Evolutionary conservation across 2,329 filamentous ascomycete species (phyloP).

Genomic region (Plectosphaerella sp.): DNA sequence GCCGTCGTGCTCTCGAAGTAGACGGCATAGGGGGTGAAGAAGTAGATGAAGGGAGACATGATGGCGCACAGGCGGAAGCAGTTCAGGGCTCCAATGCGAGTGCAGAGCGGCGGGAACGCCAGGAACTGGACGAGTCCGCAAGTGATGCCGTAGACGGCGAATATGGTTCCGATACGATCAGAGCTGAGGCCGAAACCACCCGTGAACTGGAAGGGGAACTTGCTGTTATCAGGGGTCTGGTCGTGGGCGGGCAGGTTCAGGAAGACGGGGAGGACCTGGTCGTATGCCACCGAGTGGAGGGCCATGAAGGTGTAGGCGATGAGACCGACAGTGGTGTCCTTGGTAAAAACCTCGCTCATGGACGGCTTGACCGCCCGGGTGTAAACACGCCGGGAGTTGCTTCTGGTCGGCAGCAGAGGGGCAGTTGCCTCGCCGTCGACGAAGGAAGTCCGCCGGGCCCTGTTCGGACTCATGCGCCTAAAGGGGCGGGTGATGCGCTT

Average conservation of each 20-base stretch:
- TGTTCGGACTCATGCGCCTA: conserved; percentile 16
- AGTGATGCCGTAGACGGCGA: conserved; percentile 74
- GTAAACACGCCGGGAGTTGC: conserved; percentile 6
- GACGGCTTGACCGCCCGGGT: conserved; percentile 20
- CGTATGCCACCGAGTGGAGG: conserved; percentile 77
- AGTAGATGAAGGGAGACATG: conserved; percentile 69
- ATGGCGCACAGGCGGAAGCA: conserved; percentile 66
- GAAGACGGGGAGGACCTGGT: conserved; percentile 85
- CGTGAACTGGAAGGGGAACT: conserved; percentile 74
- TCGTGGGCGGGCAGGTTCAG: conserved; percentile 67
- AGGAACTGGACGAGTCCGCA: conserved; percentile 84
- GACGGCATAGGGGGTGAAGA: conserved; percentile 76
- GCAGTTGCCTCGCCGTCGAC: conserved; percentile 53
- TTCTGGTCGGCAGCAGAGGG: conserved; percentile 41
- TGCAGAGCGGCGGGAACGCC: conserved; percentile 73
- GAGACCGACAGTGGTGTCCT: conserved; percentile 71
- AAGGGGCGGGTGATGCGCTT: conserved; percentile 48
- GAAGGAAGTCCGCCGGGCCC: conserved; percentile 40
- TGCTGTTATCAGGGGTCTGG: conserved; percentile 52
- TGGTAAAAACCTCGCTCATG: conserved; percentile 64
- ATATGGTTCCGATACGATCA: conserved; percentile 76
- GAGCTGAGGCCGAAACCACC: conserved; percentile 75
- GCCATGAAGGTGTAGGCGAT: conserved; percentile 76
- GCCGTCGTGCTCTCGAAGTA: conserved; percentile 44
- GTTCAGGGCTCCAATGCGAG: conserved; percentile 66